Evolutionary conservation across 257 asterid species (phyloP).

Genomic region (Coffea eugenioides): DNA sequence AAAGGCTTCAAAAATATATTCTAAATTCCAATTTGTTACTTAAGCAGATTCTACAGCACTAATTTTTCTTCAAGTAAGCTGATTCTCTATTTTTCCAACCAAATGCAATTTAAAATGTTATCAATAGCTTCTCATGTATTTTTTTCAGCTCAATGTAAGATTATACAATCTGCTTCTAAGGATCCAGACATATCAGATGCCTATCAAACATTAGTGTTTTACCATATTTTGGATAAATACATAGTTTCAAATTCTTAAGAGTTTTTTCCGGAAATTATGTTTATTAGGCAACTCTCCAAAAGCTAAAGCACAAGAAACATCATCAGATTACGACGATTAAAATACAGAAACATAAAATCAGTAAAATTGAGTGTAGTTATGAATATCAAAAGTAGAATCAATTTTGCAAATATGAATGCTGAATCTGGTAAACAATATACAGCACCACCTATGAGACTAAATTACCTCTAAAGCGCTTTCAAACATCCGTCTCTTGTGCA

Average conservation of each 20-base stretch:
- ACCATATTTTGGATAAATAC: no score
- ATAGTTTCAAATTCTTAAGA: not conserved
- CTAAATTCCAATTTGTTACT: not conserved
- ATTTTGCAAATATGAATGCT: not conserved
- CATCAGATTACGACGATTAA: not conserved
- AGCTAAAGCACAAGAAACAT: not conserved
- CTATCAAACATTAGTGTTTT: not conserved
- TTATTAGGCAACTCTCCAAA: not conserved
- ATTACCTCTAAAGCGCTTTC: slow-evolving; percentile 73
- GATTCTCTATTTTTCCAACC: not conserved
- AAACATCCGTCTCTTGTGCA: slow-evolving; percentile 53
- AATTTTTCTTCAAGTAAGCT: not conserved
- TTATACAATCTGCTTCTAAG: not conserved
- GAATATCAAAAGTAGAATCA: not conserved
- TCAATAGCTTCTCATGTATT: not conserved
- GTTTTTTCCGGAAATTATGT: not conserved
- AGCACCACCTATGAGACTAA: not conserved
- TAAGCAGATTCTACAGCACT: not conserved
- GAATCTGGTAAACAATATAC: not conserved
- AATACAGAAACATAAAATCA: not conserved
- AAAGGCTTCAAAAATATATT: not conserved
- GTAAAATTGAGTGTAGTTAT: not conserved
- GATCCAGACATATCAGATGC: not conserved
- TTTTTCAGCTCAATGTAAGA: not conserved
- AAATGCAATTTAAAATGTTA: not conserved